These are phyloP conservation scores for Colletotrichum lini DNA, from an alignment of 2,329 filamentous ascomycete genomes.

Conservation along the genomic window DNA sequence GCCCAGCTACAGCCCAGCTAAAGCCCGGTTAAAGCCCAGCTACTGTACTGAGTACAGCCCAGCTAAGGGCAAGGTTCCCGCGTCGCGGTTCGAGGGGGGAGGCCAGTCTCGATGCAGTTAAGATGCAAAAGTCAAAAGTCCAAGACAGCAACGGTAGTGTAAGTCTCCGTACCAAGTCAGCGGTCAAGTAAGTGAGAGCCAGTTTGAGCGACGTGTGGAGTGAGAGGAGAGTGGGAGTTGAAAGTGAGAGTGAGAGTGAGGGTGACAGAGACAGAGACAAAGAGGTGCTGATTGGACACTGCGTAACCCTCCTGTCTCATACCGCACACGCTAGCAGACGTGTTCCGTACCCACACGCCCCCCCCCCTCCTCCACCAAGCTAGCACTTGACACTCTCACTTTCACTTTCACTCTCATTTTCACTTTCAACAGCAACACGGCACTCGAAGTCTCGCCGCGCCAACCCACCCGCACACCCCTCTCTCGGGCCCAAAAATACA, in stretches of 20 bases:
- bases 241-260: conserved; percentile 14
- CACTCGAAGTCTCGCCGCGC: neutral
- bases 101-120: neutral
- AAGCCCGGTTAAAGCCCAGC: neutral
- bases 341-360: conserved; percentile 37
- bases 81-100: neutral
- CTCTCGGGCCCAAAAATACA: conserved; percentile 21
- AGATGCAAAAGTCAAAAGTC: conserved; percentile 10
- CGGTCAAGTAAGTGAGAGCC: neutral
- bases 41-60: neutral
- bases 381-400: neutral
- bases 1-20: conserved; percentile 19
- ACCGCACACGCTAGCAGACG: conserved; percentile 36
- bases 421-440: neutral
- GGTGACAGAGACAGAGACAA: neutral
- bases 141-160: neutral
- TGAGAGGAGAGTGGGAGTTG: neutral
- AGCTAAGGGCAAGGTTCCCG: conserved; percentile 28
- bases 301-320: conserved; percentile 4
- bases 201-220: neutral
- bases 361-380: neutral
- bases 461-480: neutral
- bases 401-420: neutral
- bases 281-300: conserved; percentile 15
- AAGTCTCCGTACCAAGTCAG: too few relatives aligned